Conservation (phyloP, 129 eudicot genomes). For the Flaveria trinervia region DNA sequence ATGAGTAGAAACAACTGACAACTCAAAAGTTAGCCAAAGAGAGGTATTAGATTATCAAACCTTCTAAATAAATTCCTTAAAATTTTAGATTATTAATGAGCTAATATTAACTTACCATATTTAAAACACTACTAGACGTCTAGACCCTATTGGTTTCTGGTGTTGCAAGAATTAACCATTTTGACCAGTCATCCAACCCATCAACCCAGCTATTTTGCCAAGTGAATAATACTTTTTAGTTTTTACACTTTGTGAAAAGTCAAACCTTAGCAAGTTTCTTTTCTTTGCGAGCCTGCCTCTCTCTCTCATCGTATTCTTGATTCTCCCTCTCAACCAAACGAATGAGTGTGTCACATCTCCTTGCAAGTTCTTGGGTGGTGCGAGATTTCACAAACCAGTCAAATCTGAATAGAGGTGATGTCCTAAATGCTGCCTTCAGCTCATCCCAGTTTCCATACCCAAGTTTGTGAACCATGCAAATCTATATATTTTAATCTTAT, state of each 20-base stretch:
- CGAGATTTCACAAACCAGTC: conserved; percentile 99
- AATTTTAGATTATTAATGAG: too few relatives aligned
- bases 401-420: conserved; percentile 84
- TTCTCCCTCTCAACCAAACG: conserved; percentile 91
- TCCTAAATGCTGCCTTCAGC: conserved; percentile 89
- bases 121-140: too few relatives aligned
- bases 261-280: conserved; percentile 89
- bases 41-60: too few relatives aligned
- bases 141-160: too few relatives aligned
- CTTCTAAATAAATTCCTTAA: too few relatives aligned
- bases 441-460: conserved; percentile 99
- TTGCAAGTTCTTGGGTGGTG: conserved; percentile 93
- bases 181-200: neutral
- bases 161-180: too few relatives aligned
- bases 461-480: conserved; percentile 98
- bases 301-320: conserved; percentile 96
- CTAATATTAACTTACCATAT: too few relatives aligned
- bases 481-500: conserved; percentile 37
- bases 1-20: too few relatives aligned
- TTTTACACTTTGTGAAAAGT: neutral
- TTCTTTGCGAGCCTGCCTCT: conserved; percentile 98
- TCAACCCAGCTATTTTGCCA: neutral
- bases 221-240: neutral
- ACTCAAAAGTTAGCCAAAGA: too few relatives aligned
- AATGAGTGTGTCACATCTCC: conserved; percentile 95